These are phyloP conservation scores for Calonectria naviculata DNA, from an alignment of 2,329 filamentous ascomycete species.

Conservation along the genomic window DNA sequence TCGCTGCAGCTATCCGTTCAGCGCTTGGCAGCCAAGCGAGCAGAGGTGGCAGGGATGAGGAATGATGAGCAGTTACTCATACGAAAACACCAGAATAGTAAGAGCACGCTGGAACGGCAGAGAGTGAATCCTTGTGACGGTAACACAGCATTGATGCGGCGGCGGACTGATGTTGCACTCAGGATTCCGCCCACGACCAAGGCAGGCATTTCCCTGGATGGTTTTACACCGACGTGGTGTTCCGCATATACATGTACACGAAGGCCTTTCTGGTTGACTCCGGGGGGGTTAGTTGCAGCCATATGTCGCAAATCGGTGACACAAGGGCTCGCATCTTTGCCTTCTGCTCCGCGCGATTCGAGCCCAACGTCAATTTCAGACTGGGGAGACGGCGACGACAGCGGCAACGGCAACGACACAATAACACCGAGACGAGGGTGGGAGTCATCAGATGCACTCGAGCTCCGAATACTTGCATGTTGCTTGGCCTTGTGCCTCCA, in stretches of 20 bases:
- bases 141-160: not conserved
- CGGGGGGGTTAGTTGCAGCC: not conserved
- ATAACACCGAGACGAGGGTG: not conserved
- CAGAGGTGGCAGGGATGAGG: not conserved
- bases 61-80: not conserved
- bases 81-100: not conserved
- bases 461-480: not conserved
- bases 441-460: not conserved
- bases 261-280: not conserved
- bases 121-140: not conserved
- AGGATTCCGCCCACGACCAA: not conserved
- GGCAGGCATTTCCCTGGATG: not conserved
- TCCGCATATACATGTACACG: not conserved
- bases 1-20: constrained; percentile 2
- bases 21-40: not conserved
- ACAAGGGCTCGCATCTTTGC: not conserved
- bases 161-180: not conserved
- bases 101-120: not conserved
- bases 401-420: not conserved
- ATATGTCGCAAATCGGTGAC: not conserved
- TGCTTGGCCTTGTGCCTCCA: not conserved
- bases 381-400: not conserved
- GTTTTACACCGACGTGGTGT: not conserved
- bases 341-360: not conserved
- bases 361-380: not conserved